phyloP scores from a whole-genome alignment of 2,329 filamentous ascomycete genomes.

The Zelopaecilomyces penicillatus region DNA sequence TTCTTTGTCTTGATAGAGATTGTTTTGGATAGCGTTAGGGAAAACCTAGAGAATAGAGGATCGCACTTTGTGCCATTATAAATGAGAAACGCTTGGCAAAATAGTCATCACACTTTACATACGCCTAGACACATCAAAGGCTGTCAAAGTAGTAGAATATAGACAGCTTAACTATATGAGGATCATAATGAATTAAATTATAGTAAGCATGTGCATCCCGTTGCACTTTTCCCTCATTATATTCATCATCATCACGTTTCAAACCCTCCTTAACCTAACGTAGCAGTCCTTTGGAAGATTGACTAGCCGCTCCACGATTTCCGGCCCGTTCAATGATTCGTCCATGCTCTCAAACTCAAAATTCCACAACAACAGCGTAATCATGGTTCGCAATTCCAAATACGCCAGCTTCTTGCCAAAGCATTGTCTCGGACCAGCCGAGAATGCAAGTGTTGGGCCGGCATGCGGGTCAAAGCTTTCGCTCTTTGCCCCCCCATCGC shows the following conservation, averaged over 20 bases:
- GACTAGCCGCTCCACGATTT: slow-evolving; percentile 15
- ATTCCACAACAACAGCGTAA: slow-evolving; percentile 29
- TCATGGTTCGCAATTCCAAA: slow-evolving; percentile 25
- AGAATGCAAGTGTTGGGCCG: slow-evolving; percentile 28
- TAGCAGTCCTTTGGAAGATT: slow-evolving; percentile 20
- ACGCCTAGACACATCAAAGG: too few species aligned
- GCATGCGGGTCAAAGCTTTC: slow-evolving; percentile 23
- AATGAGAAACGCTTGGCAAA: too few species aligned
- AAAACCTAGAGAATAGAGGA: too few species aligned
- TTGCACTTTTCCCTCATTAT: neutral
- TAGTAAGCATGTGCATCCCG: too few species aligned
- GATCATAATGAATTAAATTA: too few species aligned
- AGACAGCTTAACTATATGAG: too few species aligned
- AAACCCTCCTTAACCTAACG: slow-evolving; percentile 14
- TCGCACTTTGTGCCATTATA: too few species aligned
- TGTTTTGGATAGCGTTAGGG: too few species aligned
- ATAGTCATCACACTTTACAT: too few species aligned
- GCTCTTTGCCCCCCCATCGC: slow-evolving; percentile 7
- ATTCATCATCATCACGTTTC: neutral
- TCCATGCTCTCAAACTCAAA: slow-evolving; percentile 22
- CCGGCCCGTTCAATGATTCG: slow-evolving; percentile 11
- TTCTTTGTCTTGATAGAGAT: too few species aligned
- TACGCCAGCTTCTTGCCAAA: slow-evolving; percentile 30
- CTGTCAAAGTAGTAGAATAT: too few species aligned
- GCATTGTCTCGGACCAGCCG: slow-evolving; percentile 27